Base-by-base conservation (phyloP, 371 early-diverging fungal species). In the Apophysomyces trapeziformis region DNA sequence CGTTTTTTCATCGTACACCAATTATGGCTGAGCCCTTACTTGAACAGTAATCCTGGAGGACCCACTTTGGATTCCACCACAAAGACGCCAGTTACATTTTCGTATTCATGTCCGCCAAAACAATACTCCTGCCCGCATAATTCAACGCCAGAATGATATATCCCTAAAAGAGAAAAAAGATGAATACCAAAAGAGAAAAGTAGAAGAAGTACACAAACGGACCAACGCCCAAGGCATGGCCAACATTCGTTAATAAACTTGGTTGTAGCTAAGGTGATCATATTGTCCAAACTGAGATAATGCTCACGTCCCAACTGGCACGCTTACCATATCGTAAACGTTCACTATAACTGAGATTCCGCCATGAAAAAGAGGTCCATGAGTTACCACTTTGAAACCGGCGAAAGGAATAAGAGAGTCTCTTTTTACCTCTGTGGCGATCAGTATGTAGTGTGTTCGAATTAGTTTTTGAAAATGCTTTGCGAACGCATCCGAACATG, bases 141-240 rank as follows among this genome's bases (percentile, higher is more conserved):
- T 63, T 87, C 87, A n/a, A 87, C 78, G 1, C 89, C 87, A 36
- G 89, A 86, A 71, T 89, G 89, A 58, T 84, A 89, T 18, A 89
- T 84, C 7, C 89, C 88, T 88, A 38, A 37, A 32, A 8, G 38
- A 11, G n/a, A 21, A 41, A 35, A 43, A 47, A 12, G 41, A 50
- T 26, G n/a, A 13, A 13, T 41, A 60, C 41, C 18, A 47, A 16
- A 4, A 18, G 14, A 47, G 47, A 16, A 47, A 16, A 2, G 7
- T 14, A 47, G 11, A 50, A 50, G 7, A 50, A 18, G 21, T 18
- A 14, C 13, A 45, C 32, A 41, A 58, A 47, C 78, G 43, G 79
- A 81, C 89, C 89, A 56, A 89, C 63, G n/a, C 89, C 89, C 54
- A 89, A 65, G 9, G 66, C 71, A 71, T 84, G 81, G 5, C 87